Conservation (phyloP, 2,329 filamentous ascomycete species). For the Aureobasidium sp. region DNA sequence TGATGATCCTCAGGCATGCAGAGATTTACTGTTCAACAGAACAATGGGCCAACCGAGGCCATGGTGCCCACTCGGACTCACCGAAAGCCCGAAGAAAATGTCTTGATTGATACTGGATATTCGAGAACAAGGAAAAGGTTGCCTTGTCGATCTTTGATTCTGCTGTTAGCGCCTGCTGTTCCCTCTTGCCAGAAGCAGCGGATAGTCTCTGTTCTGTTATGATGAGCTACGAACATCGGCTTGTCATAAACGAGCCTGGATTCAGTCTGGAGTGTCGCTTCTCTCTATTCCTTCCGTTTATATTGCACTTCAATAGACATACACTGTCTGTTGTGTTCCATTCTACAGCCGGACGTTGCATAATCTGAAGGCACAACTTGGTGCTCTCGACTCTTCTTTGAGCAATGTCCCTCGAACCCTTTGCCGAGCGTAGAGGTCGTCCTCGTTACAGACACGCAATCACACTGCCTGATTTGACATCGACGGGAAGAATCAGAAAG, state of each 20-base stretch:
- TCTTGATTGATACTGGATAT: background rate
- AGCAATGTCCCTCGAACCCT: background rate
- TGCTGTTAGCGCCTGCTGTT: background rate
- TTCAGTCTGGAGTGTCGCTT: background rate
- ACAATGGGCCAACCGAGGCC: background rate
- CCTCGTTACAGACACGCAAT: background rate
- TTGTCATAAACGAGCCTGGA: background rate
- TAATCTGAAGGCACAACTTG: background rate
- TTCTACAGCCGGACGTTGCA: background rate
- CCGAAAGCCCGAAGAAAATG: background rate
- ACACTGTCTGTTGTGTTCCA: background rate
- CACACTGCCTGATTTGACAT: background rate
- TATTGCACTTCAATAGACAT: background rate
- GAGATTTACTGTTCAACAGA: background rate
- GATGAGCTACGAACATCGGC: background rate
- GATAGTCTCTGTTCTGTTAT: background rate
- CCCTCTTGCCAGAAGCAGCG: background rate
- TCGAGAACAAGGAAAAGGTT: background rate
- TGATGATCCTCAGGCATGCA: background rate
- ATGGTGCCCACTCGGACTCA: background rate
- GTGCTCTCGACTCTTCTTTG: too few relatives aligned
- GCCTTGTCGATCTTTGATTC: background rate
- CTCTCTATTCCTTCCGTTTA: background rate
- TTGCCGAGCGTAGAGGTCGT: background rate
- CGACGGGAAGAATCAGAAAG: background rate